These are phyloP conservation scores for Anthracocystis panici-leucophaei DNA, from an alignment of 1,284 basidiomycete species.

Conservation along the genomic window DNA sequence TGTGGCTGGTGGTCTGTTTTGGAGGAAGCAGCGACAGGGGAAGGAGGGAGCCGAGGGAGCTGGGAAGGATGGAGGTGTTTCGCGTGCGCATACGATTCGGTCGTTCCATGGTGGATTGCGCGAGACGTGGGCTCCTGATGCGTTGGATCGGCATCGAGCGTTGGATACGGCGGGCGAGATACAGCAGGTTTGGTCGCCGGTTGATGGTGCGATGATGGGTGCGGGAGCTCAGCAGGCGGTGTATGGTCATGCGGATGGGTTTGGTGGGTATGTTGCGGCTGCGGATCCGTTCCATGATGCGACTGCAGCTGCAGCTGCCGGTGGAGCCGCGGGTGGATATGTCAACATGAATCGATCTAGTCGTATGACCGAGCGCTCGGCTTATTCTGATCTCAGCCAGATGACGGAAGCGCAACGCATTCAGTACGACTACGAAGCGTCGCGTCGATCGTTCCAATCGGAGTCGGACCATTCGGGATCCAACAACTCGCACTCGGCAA, in stretches of 20 bases:
- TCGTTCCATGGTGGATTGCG: slow-evolving; percentile 55
- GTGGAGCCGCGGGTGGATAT: slow-evolving; percentile 24
- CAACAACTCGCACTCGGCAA: slow-evolving; percentile 19
- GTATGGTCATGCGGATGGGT: slow-evolving; percentile 20
- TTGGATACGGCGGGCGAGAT: slow-evolving; percentile 21
- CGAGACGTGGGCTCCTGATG: slow-evolving; percentile 60
- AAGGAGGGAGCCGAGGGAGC: slow-evolving; percentile 11
- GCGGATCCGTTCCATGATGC: slow-evolving; percentile 38
- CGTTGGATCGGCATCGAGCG: slow-evolving; percentile 42
- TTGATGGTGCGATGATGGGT: slow-evolving; percentile 19
- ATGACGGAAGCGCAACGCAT: slow-evolving; percentile 60
- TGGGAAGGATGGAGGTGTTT: slow-evolving; percentile 26
- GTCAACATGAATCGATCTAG: slow-evolving; percentile 53
- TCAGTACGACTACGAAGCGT: slow-evolving; percentile 55
- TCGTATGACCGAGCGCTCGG: slow-evolving; percentile 53
- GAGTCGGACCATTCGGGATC: slow-evolving; percentile 26
- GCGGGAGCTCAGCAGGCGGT: slow-evolving; percentile 1
- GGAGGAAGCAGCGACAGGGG: slow-evolving; percentile 38
- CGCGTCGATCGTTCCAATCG: slow-evolving; percentile 42
- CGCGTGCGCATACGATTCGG: slow-evolving; percentile 44
- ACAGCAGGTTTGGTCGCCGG: slow-evolving; percentile 36
- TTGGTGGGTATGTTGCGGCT: slow-evolving; percentile 30
- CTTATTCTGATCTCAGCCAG: slow-evolving; percentile 39
- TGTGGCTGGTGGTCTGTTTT: slow-evolving; percentile 42
- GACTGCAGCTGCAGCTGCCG: slow-evolving; percentile 5